Conservation (phyloP, 345 rosid species). For the Acer saccharum region DNA sequence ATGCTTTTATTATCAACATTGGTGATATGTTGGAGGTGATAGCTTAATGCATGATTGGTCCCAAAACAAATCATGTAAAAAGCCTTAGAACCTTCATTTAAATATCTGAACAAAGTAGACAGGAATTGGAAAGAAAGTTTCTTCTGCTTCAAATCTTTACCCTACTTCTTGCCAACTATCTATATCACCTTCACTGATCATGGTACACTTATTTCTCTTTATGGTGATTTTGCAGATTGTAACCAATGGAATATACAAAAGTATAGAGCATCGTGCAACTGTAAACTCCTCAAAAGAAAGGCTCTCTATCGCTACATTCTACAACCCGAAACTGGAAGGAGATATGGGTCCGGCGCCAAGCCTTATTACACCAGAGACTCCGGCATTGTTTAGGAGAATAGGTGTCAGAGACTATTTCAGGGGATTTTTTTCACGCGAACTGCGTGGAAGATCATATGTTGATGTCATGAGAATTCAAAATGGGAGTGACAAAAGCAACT, state of each 20-base stretch:
- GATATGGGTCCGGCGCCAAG: neutral
- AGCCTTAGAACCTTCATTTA: no score
- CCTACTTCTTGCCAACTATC: no score
- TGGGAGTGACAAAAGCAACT: neutral
- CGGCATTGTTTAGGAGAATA: constrained; percentile 16
- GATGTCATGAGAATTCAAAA: constrained; percentile 9
- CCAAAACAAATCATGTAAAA: no score
- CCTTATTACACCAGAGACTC: constrained; percentile 8
- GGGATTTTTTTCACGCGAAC: constrained; percentile 11
- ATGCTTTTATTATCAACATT: constrained; percentile 26
- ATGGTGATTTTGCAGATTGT: constrained; percentile 13
- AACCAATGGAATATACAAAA: constrained; percentile 25
- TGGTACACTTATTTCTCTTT: neutral
- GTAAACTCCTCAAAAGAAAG: constrained; percentile 23
- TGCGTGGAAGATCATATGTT: neutral
- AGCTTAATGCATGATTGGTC: neutral
- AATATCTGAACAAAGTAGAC: no score
- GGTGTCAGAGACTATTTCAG: constrained; percentile 8
- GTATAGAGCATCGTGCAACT: constrained; percentile 24
- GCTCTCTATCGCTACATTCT: constrained; percentile 11
- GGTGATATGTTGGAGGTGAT: constrained; percentile 20
- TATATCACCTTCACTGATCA: neutral
- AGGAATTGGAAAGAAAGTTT: no score
- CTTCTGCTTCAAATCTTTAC: no score
- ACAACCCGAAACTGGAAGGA: neutral